Evolutionary conservation across 495 filamentous ascomycete species (phyloP).

Genomic region (Cetradonia linearis): DNA sequence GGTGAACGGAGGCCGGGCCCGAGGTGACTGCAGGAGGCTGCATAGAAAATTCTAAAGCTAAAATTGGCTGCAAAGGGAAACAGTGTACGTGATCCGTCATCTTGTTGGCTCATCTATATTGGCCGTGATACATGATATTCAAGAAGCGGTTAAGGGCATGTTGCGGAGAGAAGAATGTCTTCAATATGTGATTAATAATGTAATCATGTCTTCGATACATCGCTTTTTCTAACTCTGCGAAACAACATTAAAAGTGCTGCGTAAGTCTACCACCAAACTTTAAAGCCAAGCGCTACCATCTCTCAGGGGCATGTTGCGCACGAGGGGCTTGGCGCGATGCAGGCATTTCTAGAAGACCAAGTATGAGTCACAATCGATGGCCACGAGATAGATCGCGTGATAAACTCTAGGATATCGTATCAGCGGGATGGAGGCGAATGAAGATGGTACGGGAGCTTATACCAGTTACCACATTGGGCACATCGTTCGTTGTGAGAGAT

Average conservation of each 20-base stretch:
- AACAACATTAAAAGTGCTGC: neutral
- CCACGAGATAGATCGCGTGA: neutral
- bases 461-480: slow-evolving; percentile 12
- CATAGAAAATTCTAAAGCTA: neutral
- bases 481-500: slow-evolving; percentile 12
- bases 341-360: slow-evolving; percentile 1
- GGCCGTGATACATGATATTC: neutral
- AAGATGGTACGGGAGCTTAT: neutral
- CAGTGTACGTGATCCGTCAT: neutral
- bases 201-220: neutral
- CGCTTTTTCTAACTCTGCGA: neutral
- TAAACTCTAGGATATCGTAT: neutral
- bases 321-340: neutral
- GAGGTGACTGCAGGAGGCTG: slow-evolving; percentile 4
- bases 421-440: neutral
- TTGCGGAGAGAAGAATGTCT: neutral
- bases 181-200: neutral
- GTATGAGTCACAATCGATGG: slow-evolving; percentile 1
- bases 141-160: neutral
- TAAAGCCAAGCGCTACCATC: neutral
- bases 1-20: neutral
- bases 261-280: neutral
- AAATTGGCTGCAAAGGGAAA: neutral
- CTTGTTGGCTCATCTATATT: neutral
- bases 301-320: neutral